Conservation (phyloP, 2,329 filamentous ascomycete genomes). For the Paecilomyces niveus region DNA sequence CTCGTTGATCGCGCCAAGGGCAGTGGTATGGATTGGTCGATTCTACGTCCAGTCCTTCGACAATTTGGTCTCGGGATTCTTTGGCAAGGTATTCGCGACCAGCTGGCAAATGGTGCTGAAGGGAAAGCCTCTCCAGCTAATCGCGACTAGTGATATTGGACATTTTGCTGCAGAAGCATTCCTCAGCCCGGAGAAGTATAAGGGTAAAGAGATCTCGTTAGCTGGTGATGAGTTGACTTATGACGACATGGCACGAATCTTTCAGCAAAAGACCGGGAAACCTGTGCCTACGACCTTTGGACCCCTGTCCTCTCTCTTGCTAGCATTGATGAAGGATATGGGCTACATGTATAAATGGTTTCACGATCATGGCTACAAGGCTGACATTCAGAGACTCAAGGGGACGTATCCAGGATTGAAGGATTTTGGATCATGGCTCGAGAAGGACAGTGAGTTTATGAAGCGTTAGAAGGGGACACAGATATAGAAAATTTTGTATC, state of each 20-base stretch:
- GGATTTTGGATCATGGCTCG: constrained; percentile 43
- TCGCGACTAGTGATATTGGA: constrained; percentile 45
- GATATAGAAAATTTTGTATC: not conserved
- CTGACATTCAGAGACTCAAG: constrained; percentile 38
- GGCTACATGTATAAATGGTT: constrained; percentile 48
- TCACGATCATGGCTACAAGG: constrained; percentile 39
- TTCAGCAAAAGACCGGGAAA: constrained; percentile 40
- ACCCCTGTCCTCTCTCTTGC: constrained; percentile 33
- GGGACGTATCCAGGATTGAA: constrained; percentile 39
- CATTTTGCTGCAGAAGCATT: constrained; percentile 46
- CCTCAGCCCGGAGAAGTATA: constrained; percentile 37
- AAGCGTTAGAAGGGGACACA: not conserved
- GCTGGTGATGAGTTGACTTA: constrained; percentile 48
- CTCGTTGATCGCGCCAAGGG: constrained; percentile 43
- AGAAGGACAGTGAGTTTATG: constrained; percentile 38
- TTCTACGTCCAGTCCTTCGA: constrained; percentile 57
- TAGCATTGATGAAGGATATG: constrained; percentile 38
- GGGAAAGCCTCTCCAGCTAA: constrained; percentile 37
- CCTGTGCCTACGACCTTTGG: constrained; percentile 36
- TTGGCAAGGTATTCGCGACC: constrained; percentile 43
- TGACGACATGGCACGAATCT: constrained; percentile 38
- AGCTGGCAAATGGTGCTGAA: constrained; percentile 33
- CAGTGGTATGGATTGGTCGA: constrained; percentile 51
- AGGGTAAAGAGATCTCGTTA: constrained; percentile 39
- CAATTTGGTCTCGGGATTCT: constrained; percentile 41